phyloP scores from a whole-genome alignment of 164 flowering plant species.

The Sextonia rubra region DNA sequence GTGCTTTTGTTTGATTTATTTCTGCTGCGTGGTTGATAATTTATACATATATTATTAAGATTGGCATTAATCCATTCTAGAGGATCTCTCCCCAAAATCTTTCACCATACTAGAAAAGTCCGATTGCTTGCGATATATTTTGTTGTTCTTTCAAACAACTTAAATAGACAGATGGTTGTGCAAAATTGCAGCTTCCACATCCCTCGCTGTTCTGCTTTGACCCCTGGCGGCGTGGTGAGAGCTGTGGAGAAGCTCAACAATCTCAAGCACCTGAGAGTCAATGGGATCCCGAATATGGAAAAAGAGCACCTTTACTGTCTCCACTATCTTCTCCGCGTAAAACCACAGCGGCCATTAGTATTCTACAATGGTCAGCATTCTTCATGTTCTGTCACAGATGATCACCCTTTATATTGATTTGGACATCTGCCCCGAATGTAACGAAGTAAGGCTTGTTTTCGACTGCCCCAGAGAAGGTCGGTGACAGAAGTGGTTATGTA shows the following conservation, averaged over 20 bases:
- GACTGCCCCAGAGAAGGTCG: conserved; percentile 51
- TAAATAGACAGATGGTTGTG: neutral
- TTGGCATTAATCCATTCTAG: no score
- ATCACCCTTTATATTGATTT: conserved; percentile 35
- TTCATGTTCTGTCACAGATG: neutral
- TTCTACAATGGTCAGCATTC: neutral
- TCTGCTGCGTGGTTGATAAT: no score
- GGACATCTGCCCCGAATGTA: conserved; percentile 65
- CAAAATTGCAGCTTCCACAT: conserved; percentile 46
- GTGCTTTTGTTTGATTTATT: no score
- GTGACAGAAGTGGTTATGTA: conserved; percentile 46
- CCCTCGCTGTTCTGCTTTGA: conserved; percentile 61
- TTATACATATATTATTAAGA: no score
- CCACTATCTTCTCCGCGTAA: conserved; percentile 18
- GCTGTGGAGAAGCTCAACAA: conserved; percentile 41
- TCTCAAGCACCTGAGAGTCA: conserved; percentile 36
- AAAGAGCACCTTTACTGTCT: conserved; percentile 45
- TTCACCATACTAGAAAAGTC: no score
- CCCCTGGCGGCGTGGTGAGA: conserved; percentile 53
- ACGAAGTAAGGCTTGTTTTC: conserved; percentile 44
- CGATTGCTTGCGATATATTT: no score
- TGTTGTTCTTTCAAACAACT: no score
- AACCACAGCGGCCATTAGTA: neutral
- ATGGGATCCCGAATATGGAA: conserved; percentile 44
- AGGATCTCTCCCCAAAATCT: no score